Evolutionary conservation across 345 rosid species (phyloP), one percentile per base, ranked within the genome.

Genomic region (Tarenaya hassleriana): DNA sequence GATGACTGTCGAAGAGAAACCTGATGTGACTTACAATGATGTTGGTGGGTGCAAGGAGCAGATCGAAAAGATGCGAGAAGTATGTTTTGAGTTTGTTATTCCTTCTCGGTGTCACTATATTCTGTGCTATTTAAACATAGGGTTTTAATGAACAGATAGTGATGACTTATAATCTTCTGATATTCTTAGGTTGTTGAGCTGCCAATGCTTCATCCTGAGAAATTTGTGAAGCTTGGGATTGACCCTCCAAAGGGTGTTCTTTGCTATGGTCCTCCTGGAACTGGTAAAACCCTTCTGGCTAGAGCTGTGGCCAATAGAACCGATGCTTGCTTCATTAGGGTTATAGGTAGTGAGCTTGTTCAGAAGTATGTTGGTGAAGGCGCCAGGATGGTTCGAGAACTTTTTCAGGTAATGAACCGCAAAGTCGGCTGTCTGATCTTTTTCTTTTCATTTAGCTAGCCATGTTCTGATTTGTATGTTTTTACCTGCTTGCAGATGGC

Each of bases 211-310:
- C 98, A 92, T 46, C 98, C 98, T 5, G 98, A 92, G 79, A 92
- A 88, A 69, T 92, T 92, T 66, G 96, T 92, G 49, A 85, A 92
- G 78, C 96, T 92, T 48, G 98, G 98, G 58, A 92, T 92, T 31
- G 98, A 92, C 69, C 98, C 98, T 56, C 98, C 98, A 5, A 88
- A 92, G 69, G 98, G 98, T 56, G 98, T 92, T 62, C 89, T 92
- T 35, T 92, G 96, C 68, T 92, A 92, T 15, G 98, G 98, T 34
- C 98, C 98, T 48, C 98, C 98, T 43, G 98, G 98, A 52, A 91
- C 98, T 0, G 98, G 98, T 4, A 91, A 87, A 72, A 91, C 98
- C 19, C 83, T 91, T 9, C 53, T 91, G 62, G 96, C 98, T 5
- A 84, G 96, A 77, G 98, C 98, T 63, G 98, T 92, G 41, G 98